Evolutionary conservation across 202 grass and related monocot genomes (phyloP), one percentile per base, ranked within the genome.

Genomic region (Carex arenaria): DNA sequence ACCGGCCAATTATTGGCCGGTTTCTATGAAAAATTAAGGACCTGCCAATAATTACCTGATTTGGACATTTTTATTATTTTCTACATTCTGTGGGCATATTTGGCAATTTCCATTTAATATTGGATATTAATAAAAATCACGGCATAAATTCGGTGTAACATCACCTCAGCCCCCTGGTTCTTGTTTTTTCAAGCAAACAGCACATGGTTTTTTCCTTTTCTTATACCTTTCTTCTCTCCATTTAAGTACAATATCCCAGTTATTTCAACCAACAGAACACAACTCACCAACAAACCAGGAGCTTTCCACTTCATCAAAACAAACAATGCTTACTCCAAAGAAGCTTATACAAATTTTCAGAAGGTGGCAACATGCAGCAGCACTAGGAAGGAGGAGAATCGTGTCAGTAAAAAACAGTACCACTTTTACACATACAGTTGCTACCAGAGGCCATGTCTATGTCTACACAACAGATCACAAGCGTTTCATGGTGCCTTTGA

Each of bases 401-500:
- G 19, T 64, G 23, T 52, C 20, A 7, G 43, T n/a, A 40, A 67
- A 36, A 43, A 62, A 3, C 2, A 64, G 31, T 31, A 71, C 53
- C 64, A 36, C 11, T 61, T 79, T 17, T 63, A 63, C 22, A 47
- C 45, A 2, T 2, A 70, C 36, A 17, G 66, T 85, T 12, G 84
- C 88, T 3, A 79, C 74, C 34, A 82, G 32, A 73, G 93, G 87
- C 6, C 88, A 94, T 26, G 79, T 87, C 22, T 54, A 79, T 7
- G 71, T 95, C 43, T 92, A 92, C 47, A 81, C 82, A 0, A 42
- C 53, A 3, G 82, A 95, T 3, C 84, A 85, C 2, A 74, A 54
- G 10, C 17, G 85, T 43, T 87, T 92, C 12, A 64, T 85, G 80
- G 86, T 90, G 19, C 92, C 92, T 2, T 72, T 90, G 57, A 81